Base-by-base conservation (phyloP, 805 yeast species). In the Candida coleopterorum region DNA sequence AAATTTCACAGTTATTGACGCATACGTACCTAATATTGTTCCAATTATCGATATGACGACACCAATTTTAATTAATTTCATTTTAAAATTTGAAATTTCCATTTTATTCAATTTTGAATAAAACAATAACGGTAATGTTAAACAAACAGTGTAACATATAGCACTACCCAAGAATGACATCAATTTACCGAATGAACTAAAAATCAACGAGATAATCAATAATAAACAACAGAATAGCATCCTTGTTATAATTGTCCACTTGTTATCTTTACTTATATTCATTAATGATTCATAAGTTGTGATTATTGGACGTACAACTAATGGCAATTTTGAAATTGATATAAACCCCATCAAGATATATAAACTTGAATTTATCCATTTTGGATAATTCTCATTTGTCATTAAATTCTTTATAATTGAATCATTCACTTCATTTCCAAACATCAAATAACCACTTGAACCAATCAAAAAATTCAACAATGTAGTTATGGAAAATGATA, bases 351-450 rank as follows among this genome's bases (percentile, higher is more conserved):
- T 53, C n/a, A 64, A 46, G 2, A 55, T 36, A 38, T 64, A 50
- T 14, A 64, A 48, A 18, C 50, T 31, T 2, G 56, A 50, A 24
- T 53, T 55, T 23, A 83, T 68, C 56, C 76, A 73, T 10, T 55
- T 47, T 1, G 96, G 94, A 52, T 83, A 87, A 0, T 86, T 85
- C 24, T 18, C 49, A 3, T 84, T 81, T 9, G 68, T 50, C 57
- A 88, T 67, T 29, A 88, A 68, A 40, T 83, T 84, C 50, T 84
- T 83, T 2, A 95, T 85, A 40, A 89, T 71, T 41, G 85, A 88
- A 50, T 85, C 90, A 32, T 73, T 55, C 20, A 85, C 79, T 6
- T 55, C 53, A 7, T 60, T 58, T 25, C 96, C 96, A 64, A 81
- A 87, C 96, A 88, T 88, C 29, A 85, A 62, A 48, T 76, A 77